Conservation (phyloP, 257 asterid species). For the Mentha longifolia region DNA sequence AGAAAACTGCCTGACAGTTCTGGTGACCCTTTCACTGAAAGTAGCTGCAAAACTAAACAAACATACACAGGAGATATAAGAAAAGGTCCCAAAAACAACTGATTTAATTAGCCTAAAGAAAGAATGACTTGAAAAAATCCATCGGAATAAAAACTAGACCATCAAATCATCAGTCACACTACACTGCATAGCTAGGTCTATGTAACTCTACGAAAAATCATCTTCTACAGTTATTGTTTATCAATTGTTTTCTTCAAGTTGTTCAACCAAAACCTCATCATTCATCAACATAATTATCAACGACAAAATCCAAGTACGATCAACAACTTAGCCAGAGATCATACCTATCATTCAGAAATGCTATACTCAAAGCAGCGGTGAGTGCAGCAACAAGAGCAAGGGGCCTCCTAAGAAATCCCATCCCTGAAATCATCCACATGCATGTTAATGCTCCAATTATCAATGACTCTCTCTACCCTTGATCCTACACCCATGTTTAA, state of each 20-base stretch:
- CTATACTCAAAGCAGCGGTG: constrained; percentile 72
- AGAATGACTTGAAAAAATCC: not conserved
- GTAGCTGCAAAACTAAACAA: constrained; percentile 86
- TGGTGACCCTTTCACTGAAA: constrained; percentile 85
- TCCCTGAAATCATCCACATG: constrained; percentile 55
- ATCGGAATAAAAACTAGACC: not conserved
- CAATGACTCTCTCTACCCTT: constrained; percentile 5
- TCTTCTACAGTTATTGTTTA: not conserved
- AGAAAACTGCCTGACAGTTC: constrained; percentile 88
- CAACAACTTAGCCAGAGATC: constrained; percentile 2
- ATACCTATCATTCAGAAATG: constrained; percentile 87
- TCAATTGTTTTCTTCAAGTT: constrained; percentile 3
- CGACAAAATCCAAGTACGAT: not conserved
- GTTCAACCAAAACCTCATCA: constrained; percentile 6
- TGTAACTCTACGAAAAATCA: not conserved
- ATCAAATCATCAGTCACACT: constrained; percentile 7
- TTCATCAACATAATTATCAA: not conserved
- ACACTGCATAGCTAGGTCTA: not conserved
- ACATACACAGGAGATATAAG: constrained; percentile 35
- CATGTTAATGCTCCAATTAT: constrained; percentile 22
- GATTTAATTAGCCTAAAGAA: not conserved
- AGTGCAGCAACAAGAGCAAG: constrained; percentile 86
- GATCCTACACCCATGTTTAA: not conserved
- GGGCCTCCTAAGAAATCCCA: constrained; percentile 85
- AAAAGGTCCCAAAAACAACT: constrained; percentile 11